Conservation (phyloP, 139 green algal species). For the Chlorella sp. region DNA sequence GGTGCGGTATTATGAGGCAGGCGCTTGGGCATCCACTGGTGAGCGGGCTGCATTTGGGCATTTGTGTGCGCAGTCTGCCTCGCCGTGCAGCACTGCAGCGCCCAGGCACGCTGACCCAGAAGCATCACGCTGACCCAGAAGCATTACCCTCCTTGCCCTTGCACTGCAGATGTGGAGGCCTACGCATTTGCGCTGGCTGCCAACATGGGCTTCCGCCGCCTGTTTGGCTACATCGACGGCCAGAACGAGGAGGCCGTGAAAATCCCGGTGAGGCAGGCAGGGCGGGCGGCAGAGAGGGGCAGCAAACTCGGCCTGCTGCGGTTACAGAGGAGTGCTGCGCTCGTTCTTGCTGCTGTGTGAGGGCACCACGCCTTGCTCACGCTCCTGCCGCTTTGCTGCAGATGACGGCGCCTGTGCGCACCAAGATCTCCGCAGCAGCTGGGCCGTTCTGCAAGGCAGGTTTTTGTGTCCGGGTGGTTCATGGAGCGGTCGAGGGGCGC, state of each 20-base stretch:
- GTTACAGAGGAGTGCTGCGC: too few relatives aligned
- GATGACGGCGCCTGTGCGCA: background rate
- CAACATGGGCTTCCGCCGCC: slow-evolving; percentile 67
- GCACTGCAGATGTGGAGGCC: slow-evolving; percentile 52
- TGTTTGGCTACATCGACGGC: slow-evolving; percentile 75
- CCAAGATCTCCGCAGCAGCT: background rate
- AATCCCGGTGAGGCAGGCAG: slow-evolving; percentile 69
- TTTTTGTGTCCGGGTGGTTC: too few relatives aligned
- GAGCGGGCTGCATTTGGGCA: background rate
- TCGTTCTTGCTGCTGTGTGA: background rate
- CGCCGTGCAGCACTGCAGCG: too few relatives aligned
- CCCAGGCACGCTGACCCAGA: too few relatives aligned
- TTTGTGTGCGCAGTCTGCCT: too few relatives aligned
- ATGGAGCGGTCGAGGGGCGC: slow-evolving; percentile 33
- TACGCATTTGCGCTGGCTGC: slow-evolving; percentile 63
- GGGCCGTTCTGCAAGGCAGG: slow-evolving; percentile 7
- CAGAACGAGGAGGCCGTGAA: slow-evolving; percentile 65
- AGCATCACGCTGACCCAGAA: too few relatives aligned
- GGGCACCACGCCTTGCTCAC: too few relatives aligned
- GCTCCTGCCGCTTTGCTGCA: background rate
- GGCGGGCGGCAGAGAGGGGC: too few relatives aligned
- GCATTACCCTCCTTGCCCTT: too few relatives aligned
- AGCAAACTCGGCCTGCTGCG: too few relatives aligned
- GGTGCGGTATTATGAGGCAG: slow-evolving; percentile 43
- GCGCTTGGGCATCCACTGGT: slow-evolving; percentile 8